Base-by-base conservation (phyloP, 192 early-diverging fungal genomes). In the Gamsiella multidivaricata region DNA sequence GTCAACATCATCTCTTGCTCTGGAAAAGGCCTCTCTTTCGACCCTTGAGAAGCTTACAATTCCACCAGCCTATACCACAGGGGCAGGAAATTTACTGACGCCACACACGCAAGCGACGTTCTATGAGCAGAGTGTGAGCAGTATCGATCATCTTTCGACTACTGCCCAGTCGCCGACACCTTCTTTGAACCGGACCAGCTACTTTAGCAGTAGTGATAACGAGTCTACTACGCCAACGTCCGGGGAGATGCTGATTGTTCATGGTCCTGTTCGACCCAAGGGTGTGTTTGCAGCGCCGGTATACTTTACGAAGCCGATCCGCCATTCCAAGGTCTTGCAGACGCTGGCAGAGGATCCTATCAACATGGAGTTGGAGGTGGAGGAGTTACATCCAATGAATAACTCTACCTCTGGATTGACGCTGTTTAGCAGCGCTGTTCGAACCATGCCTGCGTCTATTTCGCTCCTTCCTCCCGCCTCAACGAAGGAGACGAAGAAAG, bases 291-390 rank as follows among this genome's bases (percentile, higher is more conserved):
- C 57, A 14, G 50, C 32, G 32, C 65, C 65, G 5, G 54, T 78
- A 5, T 78, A 78, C 25, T 63, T 69, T 36, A 69, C 73, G 1
- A 78, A 78, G 37, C 73, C 73, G 22, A 63, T 78, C 20, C 73
- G 73, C 1, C 73, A 78, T 22, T 78, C 73, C 60, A 78, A 78
- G 54, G 65, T 78, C 2, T 52, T 78, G 29, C 65, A 69, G 54
- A 32, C 49, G 0, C 28, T 78, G 6, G 43, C 56, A 2, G 65
- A 68, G 23, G 52, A 78, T 23, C 65, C 73, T 0, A 22, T 37
- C 26, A 36, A 57, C 5, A 62, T 61, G 49, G 65, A 61, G 20
- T 12, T 66, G 41, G 42, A 61, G 10, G 49, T 52, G 1, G 61
- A 64, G 42, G 61, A 64, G 25, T 39, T 64, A 25, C 36, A 18